These are phyloP conservation scores for Lasiodiplodia theobromae DNA, from an alignment of 2,329 filamentous ascomycete species.

Conservation along the genomic window DNA sequence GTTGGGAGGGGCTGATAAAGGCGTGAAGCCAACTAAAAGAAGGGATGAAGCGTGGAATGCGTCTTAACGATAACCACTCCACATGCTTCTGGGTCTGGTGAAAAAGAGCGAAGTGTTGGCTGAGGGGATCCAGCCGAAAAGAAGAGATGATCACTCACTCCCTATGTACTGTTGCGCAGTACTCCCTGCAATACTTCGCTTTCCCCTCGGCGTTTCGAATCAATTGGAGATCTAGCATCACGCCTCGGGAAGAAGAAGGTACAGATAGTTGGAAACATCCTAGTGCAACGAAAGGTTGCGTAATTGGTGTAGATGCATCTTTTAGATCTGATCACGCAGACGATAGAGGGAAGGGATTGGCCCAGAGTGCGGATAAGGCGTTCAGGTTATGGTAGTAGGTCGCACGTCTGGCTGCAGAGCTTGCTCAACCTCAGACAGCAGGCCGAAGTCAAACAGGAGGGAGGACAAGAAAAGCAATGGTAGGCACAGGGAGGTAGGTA, in stretches of 20 bases:
- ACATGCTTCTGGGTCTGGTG: background rate
- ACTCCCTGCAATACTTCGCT: background rate
- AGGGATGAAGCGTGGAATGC: background rate
- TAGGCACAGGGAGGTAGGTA: background rate
- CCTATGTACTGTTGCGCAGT: constrained; percentile 12
- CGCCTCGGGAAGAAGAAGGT: background rate
- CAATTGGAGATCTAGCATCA: background rate
- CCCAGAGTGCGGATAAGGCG: background rate
- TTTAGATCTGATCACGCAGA: background rate
- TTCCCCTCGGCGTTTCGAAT: constrained; percentile 14
- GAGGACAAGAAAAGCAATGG: constrained; percentile 16
- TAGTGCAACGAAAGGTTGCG: background rate
- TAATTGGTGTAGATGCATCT: constrained; percentile 1
- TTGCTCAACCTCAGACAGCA: constrained; percentile 11
- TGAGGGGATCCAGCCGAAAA: background rate
- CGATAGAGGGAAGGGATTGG: background rate
- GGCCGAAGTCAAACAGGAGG: constrained; percentile 16
- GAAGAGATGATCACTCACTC: background rate
- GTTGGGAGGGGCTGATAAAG: background rate
- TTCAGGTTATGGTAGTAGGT: background rate
- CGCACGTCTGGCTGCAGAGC: background rate
- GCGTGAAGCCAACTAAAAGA: background rate
- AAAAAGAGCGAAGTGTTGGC: background rate
- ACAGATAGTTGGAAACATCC: constrained; percentile 8
- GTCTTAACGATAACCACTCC: background rate